These are phyloP conservation scores for Blastomyces gilchristii DNA, from an alignment of 2,329 filamentous ascomycete genomes.

Conservation along the genomic window DNA sequence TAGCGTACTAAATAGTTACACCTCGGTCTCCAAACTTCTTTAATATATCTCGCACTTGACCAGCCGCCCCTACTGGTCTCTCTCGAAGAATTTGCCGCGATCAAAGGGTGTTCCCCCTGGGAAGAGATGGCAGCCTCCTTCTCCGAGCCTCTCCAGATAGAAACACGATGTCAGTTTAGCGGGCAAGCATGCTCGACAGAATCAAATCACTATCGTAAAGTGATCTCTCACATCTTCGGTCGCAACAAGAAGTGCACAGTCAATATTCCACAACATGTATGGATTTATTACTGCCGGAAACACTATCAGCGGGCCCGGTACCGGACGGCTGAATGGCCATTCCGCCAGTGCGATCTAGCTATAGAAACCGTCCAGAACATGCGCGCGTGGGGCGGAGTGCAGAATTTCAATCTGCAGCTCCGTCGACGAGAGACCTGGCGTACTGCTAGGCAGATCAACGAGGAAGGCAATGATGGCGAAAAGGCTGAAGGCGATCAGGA, in stretches of 20 bases:
- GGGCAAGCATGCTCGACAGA: slow-evolving; percentile 19
- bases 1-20: neutral
- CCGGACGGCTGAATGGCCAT: slow-evolving; percentile 49
- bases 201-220: slow-evolving; percentile 53
- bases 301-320: slow-evolving; percentile 71
- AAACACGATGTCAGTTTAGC: slow-evolving; percentile 15
- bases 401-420: slow-evolving; percentile 52
- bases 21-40: too few species aligned
- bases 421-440: slow-evolving; percentile 48
- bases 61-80: neutral
- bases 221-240: slow-evolving; percentile 72
- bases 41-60: neutral
- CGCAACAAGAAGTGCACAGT: slow-evolving; percentile 71
- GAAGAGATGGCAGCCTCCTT: neutral
- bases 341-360: slow-evolving; percentile 54
- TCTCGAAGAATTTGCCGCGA: neutral
- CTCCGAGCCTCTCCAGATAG: neutral
- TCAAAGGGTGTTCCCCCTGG: neutral
- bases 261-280: slow-evolving; percentile 56
- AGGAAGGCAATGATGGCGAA: neutral
- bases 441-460: slow-evolving; percentile 3
- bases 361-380: slow-evolving; percentile 53
- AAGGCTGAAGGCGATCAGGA: neutral
- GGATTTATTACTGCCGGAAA: slow-evolving; percentile 70
- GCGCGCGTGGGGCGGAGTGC: slow-evolving; percentile 51